Conservation (phyloP, 139 green algal species). For the Chlorella sp. region DNA sequence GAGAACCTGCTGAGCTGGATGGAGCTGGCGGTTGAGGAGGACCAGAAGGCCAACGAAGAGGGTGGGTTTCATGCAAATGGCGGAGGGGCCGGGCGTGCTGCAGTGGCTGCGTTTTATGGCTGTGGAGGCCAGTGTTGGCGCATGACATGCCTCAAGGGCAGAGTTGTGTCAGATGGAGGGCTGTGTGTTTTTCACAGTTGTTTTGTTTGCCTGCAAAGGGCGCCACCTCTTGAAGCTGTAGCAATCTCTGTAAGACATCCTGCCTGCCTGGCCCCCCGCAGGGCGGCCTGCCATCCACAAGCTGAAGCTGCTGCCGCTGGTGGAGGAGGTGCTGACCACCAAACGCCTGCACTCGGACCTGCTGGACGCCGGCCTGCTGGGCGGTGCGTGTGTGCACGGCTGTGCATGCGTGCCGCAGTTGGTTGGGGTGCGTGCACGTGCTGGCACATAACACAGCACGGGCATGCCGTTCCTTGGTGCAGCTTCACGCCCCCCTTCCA, state of each 20-base stretch:
- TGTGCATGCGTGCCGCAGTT: background rate
- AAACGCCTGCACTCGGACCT: slow-evolving; percentile 67
- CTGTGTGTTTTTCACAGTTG: too few species aligned
- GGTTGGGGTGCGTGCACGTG: background rate
- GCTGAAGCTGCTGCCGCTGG: slow-evolving; percentile 61
- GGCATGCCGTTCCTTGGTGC: too few species aligned
- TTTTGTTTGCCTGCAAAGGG: too few species aligned
- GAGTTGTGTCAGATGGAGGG: too few species aligned
- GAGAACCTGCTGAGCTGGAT: slow-evolving; percentile 56
- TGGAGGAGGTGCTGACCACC: slow-evolving; percentile 59
- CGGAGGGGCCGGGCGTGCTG: background rate
- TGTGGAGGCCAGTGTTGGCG: background rate
- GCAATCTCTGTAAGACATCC: too few species aligned
- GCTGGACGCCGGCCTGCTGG: slow-evolving; percentile 63
- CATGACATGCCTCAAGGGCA: too few species aligned
- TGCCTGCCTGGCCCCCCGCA: background rate
- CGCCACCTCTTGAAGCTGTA: too few species aligned
- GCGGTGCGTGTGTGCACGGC: background rate
- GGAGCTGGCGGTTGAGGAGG: slow-evolving; percentile 64
- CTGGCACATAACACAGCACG: background rate
- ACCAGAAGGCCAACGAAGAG: slow-evolving; percentile 54
- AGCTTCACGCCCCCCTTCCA: too few species aligned
- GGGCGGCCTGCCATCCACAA: slow-evolving; percentile 65
- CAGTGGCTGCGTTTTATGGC: background rate
- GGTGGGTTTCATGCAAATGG: too few species aligned